Evolutionary conservation across 192 early-diverging fungal species (phyloP), one percentile per base, ranked within the genome.

Genomic region (Podila clonocystis): DNA sequence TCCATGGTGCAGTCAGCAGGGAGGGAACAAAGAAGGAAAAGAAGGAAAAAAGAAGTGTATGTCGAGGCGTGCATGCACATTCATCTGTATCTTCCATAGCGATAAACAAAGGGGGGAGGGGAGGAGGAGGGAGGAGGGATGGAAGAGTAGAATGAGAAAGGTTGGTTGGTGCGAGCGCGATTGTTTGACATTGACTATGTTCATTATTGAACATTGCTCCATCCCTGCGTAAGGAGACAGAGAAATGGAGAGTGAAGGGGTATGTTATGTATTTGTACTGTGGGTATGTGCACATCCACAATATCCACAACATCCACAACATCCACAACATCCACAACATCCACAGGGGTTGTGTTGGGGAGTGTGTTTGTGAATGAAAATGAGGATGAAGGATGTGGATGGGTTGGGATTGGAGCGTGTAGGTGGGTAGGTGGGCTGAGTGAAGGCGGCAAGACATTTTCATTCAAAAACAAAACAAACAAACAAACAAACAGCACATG

Each of bases 361-460:
- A 4, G 15, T 13, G 12, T 41, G 41, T 45, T 8, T 12, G 15
- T 45, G 41, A 12, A 45, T 45, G 2, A 15, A 36, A 9, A 36
- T 36, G 34, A 36, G 34, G 34, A 36, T 11, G 9, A 36, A 36
- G 31, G 31, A 5, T 24, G 52, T 33, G 30, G 1, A 2, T 8
- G n/a, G 22, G 26, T n/a, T 24, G 4, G 55, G 45, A 31, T 20
- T 5, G 50, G 33, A 33, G 11, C 15, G 61, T 62, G 4, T 63
- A 22, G n/a, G n/a, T n/a, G n/a, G n/a, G n/a, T n/a, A n/a, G 38
- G 15, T 29, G 22, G 26, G 41, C 59, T 13, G 48, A 31, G 19
- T 62, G 38, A 22, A 36, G 45, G 20, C 20, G 29, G 48, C 33
- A 24, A 33, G 22, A 12, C n/a, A 77, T 68, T 62, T 68, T 62